phyloP scores from a whole-genome alignment of 805 yeast genomes.

The Candida yuanshanica region DNA sequence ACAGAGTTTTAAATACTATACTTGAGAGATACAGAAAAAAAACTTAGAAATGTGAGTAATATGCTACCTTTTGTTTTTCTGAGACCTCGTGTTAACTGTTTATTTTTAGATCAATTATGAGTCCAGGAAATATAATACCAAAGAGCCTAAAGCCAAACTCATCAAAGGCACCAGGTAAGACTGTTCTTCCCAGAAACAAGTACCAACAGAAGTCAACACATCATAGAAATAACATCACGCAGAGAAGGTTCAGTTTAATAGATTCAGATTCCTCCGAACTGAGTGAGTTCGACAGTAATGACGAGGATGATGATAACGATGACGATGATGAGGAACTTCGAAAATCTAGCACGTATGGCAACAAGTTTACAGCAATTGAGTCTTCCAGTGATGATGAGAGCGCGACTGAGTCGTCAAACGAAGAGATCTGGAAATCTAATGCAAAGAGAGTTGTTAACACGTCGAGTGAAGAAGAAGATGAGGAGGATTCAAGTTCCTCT shows the following conservation, averaged over 20 bases:
- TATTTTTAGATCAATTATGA: not conserved
- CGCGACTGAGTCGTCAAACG: constrained; percentile 21
- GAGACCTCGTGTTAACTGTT: not conserved
- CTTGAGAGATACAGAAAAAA: not conserved
- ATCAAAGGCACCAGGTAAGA: constrained; percentile 26
- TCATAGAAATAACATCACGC: not conserved
- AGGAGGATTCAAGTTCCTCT: constrained; percentile 42
- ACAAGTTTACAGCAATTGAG: constrained; percentile 28
- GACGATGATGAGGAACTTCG: constrained; percentile 18
- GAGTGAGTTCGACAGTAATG: constrained; percentile 33
- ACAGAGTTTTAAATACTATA: not conserved
- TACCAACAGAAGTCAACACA: constrained; percentile 2
- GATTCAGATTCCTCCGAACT: constrained; percentile 38
- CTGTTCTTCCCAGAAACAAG: constrained; percentile 19
- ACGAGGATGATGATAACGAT: constrained; percentile 17
- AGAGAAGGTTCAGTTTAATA: constrained; percentile 36
- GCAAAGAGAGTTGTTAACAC: constrained; percentile 25
- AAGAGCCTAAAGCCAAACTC: constrained; percentile 23
- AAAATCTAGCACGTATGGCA: constrained; percentile 5
- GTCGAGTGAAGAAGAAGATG: constrained; percentile 29
- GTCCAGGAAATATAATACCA: constrained; percentile 17
- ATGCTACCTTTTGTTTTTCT: not conserved
- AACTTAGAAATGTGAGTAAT: not conserved
- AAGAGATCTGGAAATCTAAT: constrained; percentile 24
- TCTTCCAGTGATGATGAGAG: constrained; percentile 26